These are phyloP conservation scores for Aspergillus ochraceus DNA, from an alignment of 2,329 filamentous ascomycete genomes.

Conservation along the genomic window DNA sequence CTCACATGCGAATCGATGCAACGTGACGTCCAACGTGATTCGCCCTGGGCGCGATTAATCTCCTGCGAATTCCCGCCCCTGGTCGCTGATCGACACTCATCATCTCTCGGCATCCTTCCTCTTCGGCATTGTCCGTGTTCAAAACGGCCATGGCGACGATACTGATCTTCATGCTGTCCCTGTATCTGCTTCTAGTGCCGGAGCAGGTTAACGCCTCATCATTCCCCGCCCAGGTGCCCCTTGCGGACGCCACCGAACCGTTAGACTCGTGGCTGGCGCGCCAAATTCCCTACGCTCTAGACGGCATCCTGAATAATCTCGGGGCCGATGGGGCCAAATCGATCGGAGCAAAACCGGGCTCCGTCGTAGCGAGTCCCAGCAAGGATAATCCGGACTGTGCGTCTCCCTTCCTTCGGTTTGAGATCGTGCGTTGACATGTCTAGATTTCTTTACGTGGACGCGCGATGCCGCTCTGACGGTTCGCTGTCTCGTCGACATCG, in stretches of 20 bases:
- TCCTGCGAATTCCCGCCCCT: conserved; percentile 11
- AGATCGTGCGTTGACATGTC: not conserved
- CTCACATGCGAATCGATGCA: not conserved
- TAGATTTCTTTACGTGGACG: conserved; percentile 81
- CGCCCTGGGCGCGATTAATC: conserved; percentile 6
- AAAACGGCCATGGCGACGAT: not conserved
- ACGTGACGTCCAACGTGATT: not conserved
- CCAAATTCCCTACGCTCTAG: conserved; percentile 52
- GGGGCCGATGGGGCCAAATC: conserved; percentile 53
- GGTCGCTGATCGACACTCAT: not conserved
- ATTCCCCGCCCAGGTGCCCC: not conserved
- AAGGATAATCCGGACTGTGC: conserved; percentile 55
- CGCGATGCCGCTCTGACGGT: conserved; percentile 70
- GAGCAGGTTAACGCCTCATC: not conserved
- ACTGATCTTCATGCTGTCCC: not conserved
- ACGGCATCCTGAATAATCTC: conserved; percentile 58
- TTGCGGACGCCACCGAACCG: not conserved
- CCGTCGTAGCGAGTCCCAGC: conserved; percentile 60
- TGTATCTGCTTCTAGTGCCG: not conserved
- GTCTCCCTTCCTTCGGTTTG: conserved; percentile 16
- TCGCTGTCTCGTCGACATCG: conserved; percentile 68
- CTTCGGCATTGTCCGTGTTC: not conserved
- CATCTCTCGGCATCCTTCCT: not conserved
- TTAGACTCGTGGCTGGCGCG: conserved; percentile 41
- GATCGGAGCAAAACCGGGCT: conserved; percentile 50